Conservation (phyloP, 208 protist species). For the Leishmania major region DNA sequence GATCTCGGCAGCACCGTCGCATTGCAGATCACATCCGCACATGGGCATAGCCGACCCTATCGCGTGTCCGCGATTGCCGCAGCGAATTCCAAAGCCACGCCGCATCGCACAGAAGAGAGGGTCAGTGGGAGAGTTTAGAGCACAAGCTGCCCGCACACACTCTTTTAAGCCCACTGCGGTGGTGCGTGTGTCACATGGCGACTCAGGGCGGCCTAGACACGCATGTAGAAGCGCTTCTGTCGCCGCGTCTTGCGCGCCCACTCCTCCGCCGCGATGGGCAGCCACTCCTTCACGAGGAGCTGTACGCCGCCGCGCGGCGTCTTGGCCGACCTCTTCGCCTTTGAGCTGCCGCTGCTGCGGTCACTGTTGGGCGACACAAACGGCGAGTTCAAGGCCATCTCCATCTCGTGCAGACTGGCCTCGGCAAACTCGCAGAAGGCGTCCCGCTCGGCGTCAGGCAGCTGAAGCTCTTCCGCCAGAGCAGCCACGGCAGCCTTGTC, state of each 20-base stretch:
- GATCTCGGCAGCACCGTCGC: neutral
- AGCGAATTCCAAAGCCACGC: neutral
- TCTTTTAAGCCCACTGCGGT: neutral
- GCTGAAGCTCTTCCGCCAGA: conserved; percentile 8
- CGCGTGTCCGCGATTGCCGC: neutral
- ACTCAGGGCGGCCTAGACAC: neutral
- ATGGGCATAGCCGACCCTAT: neutral
- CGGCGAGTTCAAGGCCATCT: neutral
- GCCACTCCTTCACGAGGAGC: conserved; percentile 48
- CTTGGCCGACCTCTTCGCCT: conserved; percentile 2
- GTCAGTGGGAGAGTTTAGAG: neutral
- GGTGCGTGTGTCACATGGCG: neutral
- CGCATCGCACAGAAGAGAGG: neutral
- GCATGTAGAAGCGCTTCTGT: conserved; percentile 48
- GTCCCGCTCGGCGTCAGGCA: conserved; percentile 12
- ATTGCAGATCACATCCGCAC: neutral
- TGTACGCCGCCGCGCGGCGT: neutral
- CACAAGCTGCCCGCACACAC: neutral
- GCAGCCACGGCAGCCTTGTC: neutral
- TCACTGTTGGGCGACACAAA: neutral
- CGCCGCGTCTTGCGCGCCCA: conserved; percentile 62
- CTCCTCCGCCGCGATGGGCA: conserved; percentile 64
- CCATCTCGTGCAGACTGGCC: conserved; percentile 25
- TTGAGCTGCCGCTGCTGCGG: neutral
- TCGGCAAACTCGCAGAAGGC: conserved; percentile 26